Base-by-base conservation (phyloP, 768 basidiomycete genomes). In the Phanerodontia chrysosporium region DNA sequence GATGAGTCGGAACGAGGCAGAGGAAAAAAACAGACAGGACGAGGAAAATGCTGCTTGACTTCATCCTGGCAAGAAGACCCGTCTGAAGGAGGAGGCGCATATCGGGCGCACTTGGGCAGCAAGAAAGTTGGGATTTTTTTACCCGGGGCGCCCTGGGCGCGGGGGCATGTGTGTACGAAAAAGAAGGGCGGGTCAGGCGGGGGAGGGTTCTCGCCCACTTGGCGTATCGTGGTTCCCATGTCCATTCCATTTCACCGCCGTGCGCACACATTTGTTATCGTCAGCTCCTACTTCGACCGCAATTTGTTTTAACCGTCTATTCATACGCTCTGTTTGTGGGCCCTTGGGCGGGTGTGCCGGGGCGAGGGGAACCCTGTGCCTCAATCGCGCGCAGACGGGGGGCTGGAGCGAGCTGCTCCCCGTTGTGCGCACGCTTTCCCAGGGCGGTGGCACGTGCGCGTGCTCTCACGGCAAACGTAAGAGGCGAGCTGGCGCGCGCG, bases 131-230 rank as follows among this genome's bases (percentile, higher is more conserved):
- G n/a, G n/a, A n/a, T 7, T 48, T 25, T 48, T 48, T 48, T 25
- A 48, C 46, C 46, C 46, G 22, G 32, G 27, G 29, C 51, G 32
- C 49, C 29, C 24, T 29, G 49, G 12, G 51, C 51, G 51, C n/a
- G n/a, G n/a, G 29, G 51, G 16, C 52, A 53, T 42, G 36, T 39
- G 52, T 53, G 14, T 53, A 53, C 32, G 52, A 53, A 53, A n/a
- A 53, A 53, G 52, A 53, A 53, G 52, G 52, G 52, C 52, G 52
- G 52, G 52, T 53, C 52, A 53, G 52, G 39, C 52, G 52, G 52
- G 32, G 24, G 21, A 42, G 9, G 39, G 39, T 42, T 42, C 39
- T 42, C 39, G 18, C 39, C 39, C 29, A 24, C 12, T 13, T 53
- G 32, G 30, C 49, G 28, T 28, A 28, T 32, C 4, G 27, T 21